Evolutionary conservation across 225 moss, liverwort and hornwort genomes (phyloP).

Genomic region (Polytrichum formosum): DNA sequence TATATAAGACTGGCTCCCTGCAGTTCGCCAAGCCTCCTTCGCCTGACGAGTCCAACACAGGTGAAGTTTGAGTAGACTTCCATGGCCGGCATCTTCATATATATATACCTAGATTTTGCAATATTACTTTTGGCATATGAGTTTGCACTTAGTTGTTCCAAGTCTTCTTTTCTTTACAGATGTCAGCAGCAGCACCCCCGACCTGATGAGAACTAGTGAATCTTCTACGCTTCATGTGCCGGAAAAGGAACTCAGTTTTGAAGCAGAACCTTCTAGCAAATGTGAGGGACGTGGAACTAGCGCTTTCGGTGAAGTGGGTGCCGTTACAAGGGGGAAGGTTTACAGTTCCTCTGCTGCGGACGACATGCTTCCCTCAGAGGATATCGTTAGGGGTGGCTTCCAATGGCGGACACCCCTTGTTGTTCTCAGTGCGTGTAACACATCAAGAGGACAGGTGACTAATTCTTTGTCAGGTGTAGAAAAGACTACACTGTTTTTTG

Average conservation of each 20-base stretch:
- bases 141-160: too few relatives aligned
- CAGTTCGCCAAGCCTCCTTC: slow-evolving; percentile 1
- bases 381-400: slow-evolving; percentile 18
- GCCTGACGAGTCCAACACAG: not conserved
- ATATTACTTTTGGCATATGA: too few relatives aligned
- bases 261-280: not conserved
- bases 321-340: not conserved
- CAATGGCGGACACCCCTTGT: slow-evolving; percentile 22
- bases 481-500: too few relatives aligned
- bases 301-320: slow-evolving; percentile 18
- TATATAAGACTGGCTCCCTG: slow-evolving; percentile 5
- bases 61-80: slow-evolving; percentile 2
- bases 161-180: not conserved
- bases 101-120: too few relatives aligned
- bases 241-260: not conserved
- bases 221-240: not conserved
- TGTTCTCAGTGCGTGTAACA: slow-evolving; percentile 34
- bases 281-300: slow-evolving; percentile 1
- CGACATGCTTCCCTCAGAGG: slow-evolving; percentile 23
- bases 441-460: slow-evolving; percentile 24
- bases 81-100: too few relatives aligned
- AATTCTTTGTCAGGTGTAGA: not conserved
- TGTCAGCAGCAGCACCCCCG: not conserved
- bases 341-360: not conserved
- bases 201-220: not conserved